Conservation (phyloP, 2,329 filamentous ascomycete species). For the Alternaria consortialis region DNA sequence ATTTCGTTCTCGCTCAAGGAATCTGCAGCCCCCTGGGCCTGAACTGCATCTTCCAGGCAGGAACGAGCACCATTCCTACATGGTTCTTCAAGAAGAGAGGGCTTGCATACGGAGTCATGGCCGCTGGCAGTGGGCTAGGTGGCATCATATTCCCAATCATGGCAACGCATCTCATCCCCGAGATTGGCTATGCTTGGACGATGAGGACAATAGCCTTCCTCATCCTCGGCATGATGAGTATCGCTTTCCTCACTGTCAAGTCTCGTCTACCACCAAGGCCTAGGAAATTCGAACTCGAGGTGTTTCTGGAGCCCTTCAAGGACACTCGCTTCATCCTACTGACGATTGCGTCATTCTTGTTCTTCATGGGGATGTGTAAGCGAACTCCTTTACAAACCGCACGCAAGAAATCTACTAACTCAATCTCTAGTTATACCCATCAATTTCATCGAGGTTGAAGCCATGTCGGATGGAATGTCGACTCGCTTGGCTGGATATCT, state of each 20-base stretch:
- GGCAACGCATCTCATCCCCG: constrained; percentile 62
- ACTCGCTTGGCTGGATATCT: constrained; percentile 60
- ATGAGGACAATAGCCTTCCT: constrained; percentile 67
- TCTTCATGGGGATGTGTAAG: constrained; percentile 67
- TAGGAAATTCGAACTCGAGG: constrained; percentile 41
- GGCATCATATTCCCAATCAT: constrained; percentile 71
- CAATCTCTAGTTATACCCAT: constrained; percentile 56
- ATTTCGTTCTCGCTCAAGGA: constrained; percentile 64
- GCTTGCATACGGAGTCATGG: constrained; percentile 59
- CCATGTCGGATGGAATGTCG: constrained; percentile 59
- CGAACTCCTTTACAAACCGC: neutral
- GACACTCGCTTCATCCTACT: constrained; percentile 57
- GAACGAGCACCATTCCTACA: constrained; percentile 53
- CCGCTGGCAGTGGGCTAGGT: constrained; percentile 60
- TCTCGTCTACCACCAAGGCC: constrained; percentile 58
- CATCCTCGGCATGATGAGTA: constrained; percentile 65
- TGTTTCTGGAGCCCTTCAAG: constrained; percentile 45
- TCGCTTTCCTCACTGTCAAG: constrained; percentile 63
- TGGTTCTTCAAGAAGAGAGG: constrained; percentile 63
- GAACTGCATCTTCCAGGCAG: constrained; percentile 65
- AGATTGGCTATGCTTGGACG: constrained; percentile 67
- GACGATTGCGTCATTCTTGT: constrained; percentile 61
- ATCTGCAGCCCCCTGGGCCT: constrained; percentile 61
- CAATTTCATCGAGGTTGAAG: constrained; percentile 59
- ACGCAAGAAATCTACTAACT: neutral